These are phyloP conservation scores for Rhodotorula sp. DNA, from an alignment of 1,284 basidiomycete species.

Conservation along the genomic window DNA sequence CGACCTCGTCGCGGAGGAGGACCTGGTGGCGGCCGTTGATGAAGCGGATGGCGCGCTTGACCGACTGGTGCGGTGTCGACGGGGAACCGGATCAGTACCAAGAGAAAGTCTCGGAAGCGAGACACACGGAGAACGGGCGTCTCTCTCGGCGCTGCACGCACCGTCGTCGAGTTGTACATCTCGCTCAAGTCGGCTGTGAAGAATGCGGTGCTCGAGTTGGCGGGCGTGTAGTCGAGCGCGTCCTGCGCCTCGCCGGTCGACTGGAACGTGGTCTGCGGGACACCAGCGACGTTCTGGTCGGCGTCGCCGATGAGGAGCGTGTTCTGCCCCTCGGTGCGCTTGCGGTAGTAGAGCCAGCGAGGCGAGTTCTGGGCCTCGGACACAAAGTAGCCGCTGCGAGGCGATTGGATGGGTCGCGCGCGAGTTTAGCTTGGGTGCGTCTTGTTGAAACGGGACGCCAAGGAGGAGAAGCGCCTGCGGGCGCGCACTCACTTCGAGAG, in stretches of 20 bases:
- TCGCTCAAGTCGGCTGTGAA: slow-evolving; percentile 75
- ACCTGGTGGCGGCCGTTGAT: slow-evolving; percentile 86
- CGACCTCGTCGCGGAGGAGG: slow-evolving; percentile 58
- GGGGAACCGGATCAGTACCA: background rate
- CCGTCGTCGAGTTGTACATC: slow-evolving; percentile 66
- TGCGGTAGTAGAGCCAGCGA: slow-evolving; percentile 92
- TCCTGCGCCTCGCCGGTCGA: slow-evolving; percentile 69
- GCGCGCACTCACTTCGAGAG: slow-evolving; percentile 3
- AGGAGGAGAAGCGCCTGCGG: background rate
- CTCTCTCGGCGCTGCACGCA: background rate
- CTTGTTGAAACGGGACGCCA: background rate
- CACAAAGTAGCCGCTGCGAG: slow-evolving; percentile 34
- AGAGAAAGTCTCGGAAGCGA: no score
- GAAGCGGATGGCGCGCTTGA: slow-evolving; percentile 81
- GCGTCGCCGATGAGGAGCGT: slow-evolving; percentile 72
- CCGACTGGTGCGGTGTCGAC: slow-evolving; percentile 49
- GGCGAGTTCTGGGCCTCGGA: slow-evolving; percentile 58
- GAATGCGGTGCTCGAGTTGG: slow-evolving; percentile 73
- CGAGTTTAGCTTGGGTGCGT: slow-evolving; percentile 56
- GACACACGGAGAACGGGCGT: no score
- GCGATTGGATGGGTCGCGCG: slow-evolving; percentile 62
- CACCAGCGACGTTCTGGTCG: slow-evolving; percentile 77
- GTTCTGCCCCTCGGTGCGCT: slow-evolving; percentile 83
- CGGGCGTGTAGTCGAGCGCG: slow-evolving; percentile 60
- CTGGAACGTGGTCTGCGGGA: slow-evolving; percentile 61